Percentiles rank a stretch among this genome's conserved stretches.
phyloP scores from a whole-genome alignment of 306 rosid genomes.

The Vicia sativa region DNA sequence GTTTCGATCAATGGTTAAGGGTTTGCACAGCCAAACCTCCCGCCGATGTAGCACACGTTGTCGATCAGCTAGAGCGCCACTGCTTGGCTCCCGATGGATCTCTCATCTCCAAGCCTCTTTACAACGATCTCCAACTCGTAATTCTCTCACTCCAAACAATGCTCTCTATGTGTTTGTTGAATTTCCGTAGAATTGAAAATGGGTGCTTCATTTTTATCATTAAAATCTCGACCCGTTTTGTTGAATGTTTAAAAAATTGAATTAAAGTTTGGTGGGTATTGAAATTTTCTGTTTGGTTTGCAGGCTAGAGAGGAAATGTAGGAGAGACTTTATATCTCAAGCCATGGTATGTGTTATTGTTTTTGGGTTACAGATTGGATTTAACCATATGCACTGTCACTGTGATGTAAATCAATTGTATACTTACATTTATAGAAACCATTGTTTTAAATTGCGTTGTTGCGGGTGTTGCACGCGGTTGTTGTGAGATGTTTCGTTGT shows the following conservation, averaged over 20 bases:
- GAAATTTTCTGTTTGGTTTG: conserved; percentile 34
- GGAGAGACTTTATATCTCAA: conserved; percentile 81
- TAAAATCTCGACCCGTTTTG: conserved; percentile 25
- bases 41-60: conserved; percentile 68
- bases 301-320: conserved; percentile 99
- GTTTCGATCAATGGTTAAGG: conserved; percentile 67
- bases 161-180: conserved; percentile 28
- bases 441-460: neutral
- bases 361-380: neutral
- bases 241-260: conserved; percentile 13
- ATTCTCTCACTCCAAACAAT: conserved; percentile 19
- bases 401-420: neutral
- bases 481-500: too few relatives aligned
- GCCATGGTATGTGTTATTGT: conserved; percentile 59
- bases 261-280: neutral
- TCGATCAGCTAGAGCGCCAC: conserved; percentile 91
- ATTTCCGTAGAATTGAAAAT: conserved; percentile 14
- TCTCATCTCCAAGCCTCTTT: conserved; percentile 77
- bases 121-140: conserved; percentile 81
- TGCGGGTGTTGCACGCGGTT: too few relatives aligned
- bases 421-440: neutral
- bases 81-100: conserved; percentile 94
- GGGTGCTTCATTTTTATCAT: conserved; percentile 14
- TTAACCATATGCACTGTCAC: neutral
- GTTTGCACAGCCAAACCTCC: conserved; percentile 71